Conservation (phyloP, 2,329 filamentous ascomycete species). For the Fusarium zealandicum region DNA sequence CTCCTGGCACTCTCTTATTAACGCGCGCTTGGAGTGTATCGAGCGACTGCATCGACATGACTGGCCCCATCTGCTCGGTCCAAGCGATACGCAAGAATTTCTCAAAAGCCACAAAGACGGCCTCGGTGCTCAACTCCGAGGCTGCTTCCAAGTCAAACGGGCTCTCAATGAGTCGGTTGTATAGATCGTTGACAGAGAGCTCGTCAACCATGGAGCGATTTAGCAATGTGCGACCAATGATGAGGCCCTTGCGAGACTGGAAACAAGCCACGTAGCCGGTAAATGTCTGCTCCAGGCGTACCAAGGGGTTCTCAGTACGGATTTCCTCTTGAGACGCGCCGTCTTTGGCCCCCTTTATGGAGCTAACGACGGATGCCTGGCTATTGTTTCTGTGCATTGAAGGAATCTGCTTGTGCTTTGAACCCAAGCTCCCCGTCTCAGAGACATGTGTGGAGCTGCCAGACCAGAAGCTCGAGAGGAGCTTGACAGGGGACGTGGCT, state of each 20-base stretch:
- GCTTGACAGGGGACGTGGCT: constrained; percentile 86
- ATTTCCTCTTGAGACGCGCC: constrained; percentile 54
- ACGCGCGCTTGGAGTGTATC: constrained; percentile 75
- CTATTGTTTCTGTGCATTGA: constrained; percentile 55
- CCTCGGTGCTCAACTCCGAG: constrained; percentile 78
- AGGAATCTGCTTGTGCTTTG: constrained; percentile 52
- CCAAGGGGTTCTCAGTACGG: constrained; percentile 69
- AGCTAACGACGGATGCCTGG: constrained; percentile 63
- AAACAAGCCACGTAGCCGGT: constrained; percentile 82
- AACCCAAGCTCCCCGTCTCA: constrained; percentile 37
- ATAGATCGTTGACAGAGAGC: constrained; percentile 84
- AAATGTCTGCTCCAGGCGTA: constrained; percentile 83
- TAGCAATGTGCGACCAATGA: constrained; percentile 78
- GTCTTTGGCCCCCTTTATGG: constrained; percentile 56
- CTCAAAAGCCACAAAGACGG: constrained; percentile 90
- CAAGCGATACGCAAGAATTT: constrained; percentile 90
- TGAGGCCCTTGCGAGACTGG: constrained; percentile 85
- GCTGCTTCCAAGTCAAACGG: constrained; percentile 79
- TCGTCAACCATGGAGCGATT: constrained; percentile 76
- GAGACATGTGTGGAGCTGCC: constrained; percentile 59
- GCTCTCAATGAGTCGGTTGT: constrained; percentile 85
- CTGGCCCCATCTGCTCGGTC: constrained; percentile 85
- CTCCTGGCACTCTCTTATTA: constrained; percentile 71
- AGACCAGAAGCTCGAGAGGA: constrained; percentile 82
- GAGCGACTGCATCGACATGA: constrained; percentile 76